Base-by-base conservation (phyloP, 1,139 yeast species). In the Nematodospora anomalae region DNA sequence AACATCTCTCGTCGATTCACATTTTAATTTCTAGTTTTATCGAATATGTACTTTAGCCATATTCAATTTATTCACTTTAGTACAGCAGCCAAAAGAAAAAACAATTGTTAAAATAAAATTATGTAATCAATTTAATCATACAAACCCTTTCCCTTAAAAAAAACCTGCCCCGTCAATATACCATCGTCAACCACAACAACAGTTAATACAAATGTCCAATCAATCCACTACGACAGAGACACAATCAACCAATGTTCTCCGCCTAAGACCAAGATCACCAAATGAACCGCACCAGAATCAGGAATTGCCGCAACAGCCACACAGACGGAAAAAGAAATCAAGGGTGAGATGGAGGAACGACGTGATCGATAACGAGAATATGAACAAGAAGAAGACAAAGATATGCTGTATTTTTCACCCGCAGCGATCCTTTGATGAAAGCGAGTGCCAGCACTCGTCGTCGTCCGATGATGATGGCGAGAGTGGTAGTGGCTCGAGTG, bases 351-450 rank as follows among this genome's bases (percentile, higher is more conserved):
- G 97, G 96, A 72, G 80, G 4, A 86, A 83, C 30, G 95, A 82
- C 34, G 92, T 88, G 4, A 71, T 90, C 4, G 97, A 90, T 60
- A 90, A 90, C 55, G 98, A 90, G 60, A 66, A 84, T 55, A 70
- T 92, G 84, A 76, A 83, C 53, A 85, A 78, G 65, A 90, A 90
- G 64, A 89, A 88, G 58, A 78, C 95, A 13, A 92, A 90, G 60
- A 83, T 90, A n/a, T 92, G 98, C 57, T 90, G 98, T 50, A 90
- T 92, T 15, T 92, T 83, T 64, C 96, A 88, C 53, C 96, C 96
- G 2, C 84, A 83, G 34, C 69, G 80, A 26, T 83, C 79, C 47
- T 83, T 81, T 51, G 92, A 79, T 25, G 41, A 43, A 21, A 37
- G 33, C 16, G 21, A 39, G 11, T 23, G 30, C 11, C 33, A 39